Conservation (phyloP, 2,329 filamentous ascomycete genomes). For the Cryphonectria nitschkei region DNA sequence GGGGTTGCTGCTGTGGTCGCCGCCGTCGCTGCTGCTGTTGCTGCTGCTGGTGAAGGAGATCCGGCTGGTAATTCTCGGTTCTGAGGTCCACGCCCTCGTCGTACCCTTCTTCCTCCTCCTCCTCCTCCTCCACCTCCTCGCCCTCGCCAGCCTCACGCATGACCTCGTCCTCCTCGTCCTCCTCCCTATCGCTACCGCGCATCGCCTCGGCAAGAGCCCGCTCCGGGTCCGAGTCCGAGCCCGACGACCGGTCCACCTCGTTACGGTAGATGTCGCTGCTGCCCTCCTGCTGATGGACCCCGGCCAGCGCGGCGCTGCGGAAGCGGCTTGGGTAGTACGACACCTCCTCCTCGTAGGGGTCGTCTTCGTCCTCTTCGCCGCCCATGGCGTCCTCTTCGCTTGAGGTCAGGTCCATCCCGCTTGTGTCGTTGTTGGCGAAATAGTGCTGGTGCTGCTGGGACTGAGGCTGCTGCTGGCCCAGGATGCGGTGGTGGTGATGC, state of each 20-base stretch:
- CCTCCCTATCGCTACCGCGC: not conserved
- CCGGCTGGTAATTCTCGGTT: not conserved
- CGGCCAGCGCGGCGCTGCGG: conserved; percentile 14
- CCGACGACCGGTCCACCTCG: conserved; percentile 22
- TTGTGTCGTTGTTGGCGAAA: conserved; percentile 6
- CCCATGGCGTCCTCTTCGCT: conserved; percentile 35
- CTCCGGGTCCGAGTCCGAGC: conserved; percentile 14
- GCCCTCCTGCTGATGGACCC: conserved; percentile 9
- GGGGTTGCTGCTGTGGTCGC: conserved; percentile 3
- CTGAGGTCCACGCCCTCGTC: conserved; percentile 5
- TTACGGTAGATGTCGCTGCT: conserved; percentile 28
- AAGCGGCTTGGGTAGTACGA: conserved; percentile 27
- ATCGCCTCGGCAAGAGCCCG: conserved; percentile 4
- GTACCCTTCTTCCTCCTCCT: not conserved
- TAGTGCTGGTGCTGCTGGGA: conserved; percentile 7
- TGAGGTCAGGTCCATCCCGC: conserved; percentile 27
- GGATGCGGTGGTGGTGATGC: conserved; percentile 4
- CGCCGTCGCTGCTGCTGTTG: not conserved
- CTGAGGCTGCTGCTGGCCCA: not conserved
- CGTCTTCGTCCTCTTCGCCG: conserved; percentile 15
- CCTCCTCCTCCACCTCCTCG: not conserved
- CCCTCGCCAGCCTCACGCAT: conserved; percentile 14
- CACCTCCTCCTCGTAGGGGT: conserved; percentile 20
- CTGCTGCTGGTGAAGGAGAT: conserved; percentile 6
- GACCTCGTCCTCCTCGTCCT: conserved; percentile 17